Evolutionary conservation across 495 filamentous ascomycete genomes (phyloP).

Genomic region (Aspergillus homomorphus): DNA sequence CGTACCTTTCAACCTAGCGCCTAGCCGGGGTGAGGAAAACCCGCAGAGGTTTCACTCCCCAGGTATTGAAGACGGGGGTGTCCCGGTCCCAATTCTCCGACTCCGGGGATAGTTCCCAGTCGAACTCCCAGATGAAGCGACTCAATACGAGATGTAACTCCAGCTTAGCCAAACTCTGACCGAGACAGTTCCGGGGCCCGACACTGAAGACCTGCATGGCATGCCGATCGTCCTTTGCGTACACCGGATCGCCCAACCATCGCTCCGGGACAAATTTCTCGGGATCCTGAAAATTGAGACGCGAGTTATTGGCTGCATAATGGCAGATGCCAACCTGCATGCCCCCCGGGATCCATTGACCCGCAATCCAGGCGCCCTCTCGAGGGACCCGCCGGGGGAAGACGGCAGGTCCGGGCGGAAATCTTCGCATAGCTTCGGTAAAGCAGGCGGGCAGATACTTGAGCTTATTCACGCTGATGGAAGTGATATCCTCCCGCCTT

Average conservation of each 20-base stretch:
- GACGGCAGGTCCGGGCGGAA: conserved; percentile 1
- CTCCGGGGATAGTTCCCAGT: neutral
- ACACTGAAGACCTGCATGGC: conserved; percentile 6
- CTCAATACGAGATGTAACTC: neutral
- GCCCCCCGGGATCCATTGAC: conserved; percentile 34
- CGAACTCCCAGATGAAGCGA: neutral
- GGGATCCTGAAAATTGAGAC: conserved; percentile 43
- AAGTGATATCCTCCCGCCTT: neutral
- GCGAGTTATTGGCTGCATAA: conserved; percentile 37
- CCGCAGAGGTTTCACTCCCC: neutral
- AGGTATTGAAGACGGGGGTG: neutral
- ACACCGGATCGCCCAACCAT: conserved; percentile 36
- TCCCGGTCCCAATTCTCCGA: neutral
- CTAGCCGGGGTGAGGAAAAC: neutral
- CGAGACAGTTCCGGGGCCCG: conserved; percentile 6
- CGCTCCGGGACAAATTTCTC: conserved; percentile 52
- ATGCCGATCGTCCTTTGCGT: conserved; percentile 33
- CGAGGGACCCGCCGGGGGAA: conserved; percentile 1
- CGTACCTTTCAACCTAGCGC: neutral
- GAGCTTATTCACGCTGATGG: conserved; percentile 3
- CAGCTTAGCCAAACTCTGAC: neutral
- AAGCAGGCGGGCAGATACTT: conserved; percentile 10
- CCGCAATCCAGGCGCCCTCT: neutral
- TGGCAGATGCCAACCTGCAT: conserved; percentile 23
- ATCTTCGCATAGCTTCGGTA: conserved; percentile 7